Evolutionary conservation across 306 rosid genomes (phyloP), one percentile per base, ranked within the genome.

Genomic region (Vicia villosa): DNA sequence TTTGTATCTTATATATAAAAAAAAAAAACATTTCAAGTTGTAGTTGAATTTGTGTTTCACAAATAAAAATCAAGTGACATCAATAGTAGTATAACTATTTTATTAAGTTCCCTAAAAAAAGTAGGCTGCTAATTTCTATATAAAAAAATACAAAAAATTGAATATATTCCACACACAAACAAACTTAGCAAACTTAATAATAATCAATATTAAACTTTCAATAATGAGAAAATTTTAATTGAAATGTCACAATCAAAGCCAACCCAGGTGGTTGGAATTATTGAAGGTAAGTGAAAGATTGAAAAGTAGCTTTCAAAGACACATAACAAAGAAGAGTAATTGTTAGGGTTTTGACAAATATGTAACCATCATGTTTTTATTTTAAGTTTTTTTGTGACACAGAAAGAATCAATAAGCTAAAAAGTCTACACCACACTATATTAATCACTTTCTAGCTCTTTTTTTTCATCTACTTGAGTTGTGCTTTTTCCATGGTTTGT

Each of bases 241-340:
- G 63, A 51, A 30, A 59, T 14, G 81, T 86, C 84, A 40, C 54
- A 74, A 42, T 80, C 85, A 62, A 2, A 72, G 90, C 82, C 85
- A 83, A 83, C 88, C 82, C 78, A 63, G 74, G 70, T 55, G 66
- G 70, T 75, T 74, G 79, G 81, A 85, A 87, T 91, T 81, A 89
- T 91, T 82, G 87, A 76, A 51, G 68, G 63, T 56, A 54, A 20
- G 63, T 7, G 79, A 65, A 79, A 67, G 81, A 65, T 82, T 83
- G 81, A 78, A 88, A 77, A 85, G 88, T 77, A 82, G 83, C 87
- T 86, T 79, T 86, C 89, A 76, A 28, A 43, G 40, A 68, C 65
- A 81, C 83, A 76, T 57, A 79, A 40, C 55, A 49, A 8, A 10
- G 19, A 65, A 32, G 12, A 63, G 47, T 72, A 24, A 24, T 49